Evolutionary conservation across 108 stramenopile genomes (phyloP), one percentile per base, ranked within the genome.

Genomic region (Halocafeteria seosinensis): DNA sequence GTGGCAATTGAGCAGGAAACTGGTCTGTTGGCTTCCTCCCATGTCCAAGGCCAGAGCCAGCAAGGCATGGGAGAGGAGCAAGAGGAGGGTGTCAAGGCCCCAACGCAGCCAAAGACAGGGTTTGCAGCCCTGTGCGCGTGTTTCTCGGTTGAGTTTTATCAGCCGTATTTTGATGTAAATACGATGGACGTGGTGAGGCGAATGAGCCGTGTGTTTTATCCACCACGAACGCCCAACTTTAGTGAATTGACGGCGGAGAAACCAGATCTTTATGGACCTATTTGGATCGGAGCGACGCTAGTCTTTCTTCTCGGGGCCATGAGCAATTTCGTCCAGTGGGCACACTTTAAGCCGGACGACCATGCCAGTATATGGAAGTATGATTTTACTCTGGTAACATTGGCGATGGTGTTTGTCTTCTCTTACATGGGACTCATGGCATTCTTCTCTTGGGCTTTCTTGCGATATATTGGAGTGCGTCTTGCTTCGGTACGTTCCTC

Each of bases 291-390:
- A 28, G 65, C 53, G 1, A 62, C 65, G 3, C 65, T 66, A 9
- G 65, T 66, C 24, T 66, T 66, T 30, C 65, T 66, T 37, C 55
- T 66, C 34, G 65, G 61, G 3, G 57, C 65, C 21, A 66, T 30
- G 55, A 26, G 27, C 0, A 66, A 66, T 35, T 66, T 66, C 13
- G 51, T 27, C 13, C 36, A 53, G 6, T 66, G 65, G 65, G 29
- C 61, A 37, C 17, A 31, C 6, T 28, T 30, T 29, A 58, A 66
- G 57, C 1, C 64, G 9, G 52, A 5, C 29, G 29, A 6, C 55
- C 8, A 13, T 6, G 64, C 13, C 1, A 6, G 1, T 21, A 17
- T 29, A 11, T 66, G 62, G 62, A 3, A 66, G 53, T 50, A 63
- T 50, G 65, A 66, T 29, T 66, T 66, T 32, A 28, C 65, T 38